Base-by-base conservation (phyloP, 2,329 filamentous ascomycete species). In the Phyllosticta citribraziliensis region DNA sequence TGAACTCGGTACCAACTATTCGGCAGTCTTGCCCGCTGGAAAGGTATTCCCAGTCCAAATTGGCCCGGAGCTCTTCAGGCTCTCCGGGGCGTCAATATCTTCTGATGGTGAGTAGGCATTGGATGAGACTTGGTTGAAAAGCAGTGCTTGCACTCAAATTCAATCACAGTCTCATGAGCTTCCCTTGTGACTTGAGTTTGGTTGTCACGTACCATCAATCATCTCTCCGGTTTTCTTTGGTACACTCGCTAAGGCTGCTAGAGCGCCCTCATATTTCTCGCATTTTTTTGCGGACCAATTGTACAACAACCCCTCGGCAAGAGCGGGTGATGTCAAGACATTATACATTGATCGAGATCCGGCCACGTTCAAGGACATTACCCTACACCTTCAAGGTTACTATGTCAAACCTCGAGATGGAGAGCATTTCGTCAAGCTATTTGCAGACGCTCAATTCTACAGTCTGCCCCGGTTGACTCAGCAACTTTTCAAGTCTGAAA, bases 271-370 rank as follows among this genome's bases (percentile, higher is more conserved):
- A 56, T 97, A 97, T 74, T 97, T 97, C 76, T 96, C 93, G 20
- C 88, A 91, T 67, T 97, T 94, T 78, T 97, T 97, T 74, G 82
- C 86, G 67, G 89, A 89, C 68, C 92, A 97, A 75, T 75, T 97
- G 51, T 82, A 83, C 62, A 86, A 82, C 56, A 81, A 85, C 63
- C 57, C 57, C 19, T 56, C n/a, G 17, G 81, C 81, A 61, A 82
- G 82, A 62, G 80, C 84, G 60, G 74, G 75, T 52, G 78, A 76
- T 58, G 75, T 96, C 62, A 86, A 88, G 66, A 96, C 93, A 0
- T 80, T 97, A 6, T 97, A 97, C 75, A 97, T 97, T 69, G 93
- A 97, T 74, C 88, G 93, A 64, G 93, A 97, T 74, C 92, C 93
- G 0, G 80, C 80, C 14, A 97, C 91, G 0, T 97, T 97, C 73